Evolutionary conservation across 1,284 basidiomycete genomes (phyloP).

Genomic region (Ceratobasidium sp.): DNA sequence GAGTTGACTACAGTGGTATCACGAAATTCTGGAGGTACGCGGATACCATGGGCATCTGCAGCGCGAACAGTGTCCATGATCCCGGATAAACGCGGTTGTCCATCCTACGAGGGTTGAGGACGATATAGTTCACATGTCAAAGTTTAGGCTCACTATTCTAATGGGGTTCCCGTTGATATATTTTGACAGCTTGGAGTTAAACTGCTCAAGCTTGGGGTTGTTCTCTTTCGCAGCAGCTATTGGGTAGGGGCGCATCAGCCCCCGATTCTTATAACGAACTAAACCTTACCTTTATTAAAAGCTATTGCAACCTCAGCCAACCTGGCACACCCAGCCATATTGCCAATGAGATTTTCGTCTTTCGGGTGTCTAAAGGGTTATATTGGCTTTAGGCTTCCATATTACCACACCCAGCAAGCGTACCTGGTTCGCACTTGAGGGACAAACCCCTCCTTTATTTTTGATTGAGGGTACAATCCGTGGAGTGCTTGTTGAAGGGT

Average conservation of each 20-base stretch:
- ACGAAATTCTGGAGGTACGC: slow-evolving; percentile 75
- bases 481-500: slow-evolving; percentile 79
- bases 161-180: slow-evolving; percentile 78
- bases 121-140: background rate
- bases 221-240: slow-evolving; percentile 75
- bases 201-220: slow-evolving; percentile 72
- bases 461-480: slow-evolving; percentile 73
- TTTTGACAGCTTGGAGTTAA: slow-evolving; percentile 75
- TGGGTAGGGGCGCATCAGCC: background rate
- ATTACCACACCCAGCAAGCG: slow-evolving; percentile 34
- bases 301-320: slow-evolving; percentile 71
- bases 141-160: slow-evolving; percentile 60
- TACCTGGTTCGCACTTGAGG: slow-evolving; percentile 72
- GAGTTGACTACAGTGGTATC: slow-evolving; percentile 69
- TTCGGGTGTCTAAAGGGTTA: slow-evolving; percentile 65
- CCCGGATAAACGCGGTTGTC: slow-evolving; percentile 80
- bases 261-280: background rate
- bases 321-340: slow-evolving; percentile 74
- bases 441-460: slow-evolving; percentile 62
- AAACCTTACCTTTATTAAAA: slow-evolving; percentile 69
- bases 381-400: background rate
- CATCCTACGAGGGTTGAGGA: slow-evolving; percentile 61
- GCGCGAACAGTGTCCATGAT: slow-evolving; percentile 84
- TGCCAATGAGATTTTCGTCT: slow-evolving; percentile 81
- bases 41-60: slow-evolving; percentile 76